phyloP scores from a whole-genome alignment of 768 basidiomycete species.

The Leccinum disarticulatum region DNA sequence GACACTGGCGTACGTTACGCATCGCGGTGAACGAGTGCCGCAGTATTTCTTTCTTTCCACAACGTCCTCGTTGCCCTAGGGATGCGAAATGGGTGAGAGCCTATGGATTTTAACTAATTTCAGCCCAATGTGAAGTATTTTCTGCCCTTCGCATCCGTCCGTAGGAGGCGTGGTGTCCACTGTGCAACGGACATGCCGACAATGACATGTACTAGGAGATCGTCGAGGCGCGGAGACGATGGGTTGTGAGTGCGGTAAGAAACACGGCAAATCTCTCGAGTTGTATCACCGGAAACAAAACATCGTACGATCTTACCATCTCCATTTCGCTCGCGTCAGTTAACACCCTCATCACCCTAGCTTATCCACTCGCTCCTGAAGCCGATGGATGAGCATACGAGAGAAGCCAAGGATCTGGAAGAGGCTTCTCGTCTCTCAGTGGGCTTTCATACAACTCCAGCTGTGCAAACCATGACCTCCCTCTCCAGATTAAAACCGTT shows the following conservation, averaged over 20 bases:
- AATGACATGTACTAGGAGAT: constrained; percentile 2
- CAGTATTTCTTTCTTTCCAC: not conserved
- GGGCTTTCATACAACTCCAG: constrained; percentile 22
- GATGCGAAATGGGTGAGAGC: not conserved
- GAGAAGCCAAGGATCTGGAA: constrained; percentile 73
- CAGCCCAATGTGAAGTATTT: constrained; percentile 5
- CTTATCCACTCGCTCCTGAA: constrained; percentile 82
- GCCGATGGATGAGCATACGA: constrained; percentile 85
- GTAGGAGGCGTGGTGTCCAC: constrained; percentile 4
- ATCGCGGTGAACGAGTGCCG: not conserved
- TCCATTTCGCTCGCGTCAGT: not conserved
- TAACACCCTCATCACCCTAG: constrained; percentile 38
- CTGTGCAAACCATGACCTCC: not conserved
- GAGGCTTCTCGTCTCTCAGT: constrained; percentile 67
- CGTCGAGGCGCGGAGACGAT: constrained; percentile 9
- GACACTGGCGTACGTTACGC: not conserved
- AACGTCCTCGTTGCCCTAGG: not conserved
- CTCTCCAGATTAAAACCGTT: constrained; percentile 77
- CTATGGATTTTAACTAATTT: not conserved
- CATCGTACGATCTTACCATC: constrained; percentile 43
- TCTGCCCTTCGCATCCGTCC: not conserved
- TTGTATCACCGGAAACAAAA: constrained; percentile 73
- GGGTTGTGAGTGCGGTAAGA: constrained; percentile 32
- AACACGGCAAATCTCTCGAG: constrained; percentile 61
- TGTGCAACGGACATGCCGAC: not conserved